Conservation (phyloP, 2,329 filamentous ascomycete genomes). For the Pyrenophora graminea region DNA sequence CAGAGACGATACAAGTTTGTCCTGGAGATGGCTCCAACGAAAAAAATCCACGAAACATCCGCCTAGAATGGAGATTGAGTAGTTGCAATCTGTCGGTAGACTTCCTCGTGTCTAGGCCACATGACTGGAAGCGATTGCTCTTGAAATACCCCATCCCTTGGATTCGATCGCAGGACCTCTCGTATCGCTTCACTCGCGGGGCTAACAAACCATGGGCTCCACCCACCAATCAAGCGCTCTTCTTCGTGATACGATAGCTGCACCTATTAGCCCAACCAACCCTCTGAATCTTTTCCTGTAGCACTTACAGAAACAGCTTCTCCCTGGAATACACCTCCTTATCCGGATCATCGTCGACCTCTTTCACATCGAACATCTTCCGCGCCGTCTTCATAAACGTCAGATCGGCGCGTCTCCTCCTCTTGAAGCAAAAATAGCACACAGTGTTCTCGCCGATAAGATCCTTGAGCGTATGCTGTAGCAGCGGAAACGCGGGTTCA, state of each 20-base stretch:
- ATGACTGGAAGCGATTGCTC: too few species aligned
- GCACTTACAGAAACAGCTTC: constrained; percentile 56
- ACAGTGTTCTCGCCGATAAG: constrained; percentile 68
- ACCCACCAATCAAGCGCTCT: constrained; percentile 9
- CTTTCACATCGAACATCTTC: constrained; percentile 55
- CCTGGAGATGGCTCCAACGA: too few species aligned
- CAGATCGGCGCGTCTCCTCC: constrained; percentile 72
- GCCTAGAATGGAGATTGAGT: too few species aligned
- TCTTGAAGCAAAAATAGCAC: constrained; percentile 94
- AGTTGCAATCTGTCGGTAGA: too few species aligned
- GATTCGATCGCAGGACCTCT: too few species aligned
- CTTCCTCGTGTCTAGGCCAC: too few species aligned
- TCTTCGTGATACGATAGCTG: constrained; percentile 31
- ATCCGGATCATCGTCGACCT: constrained; percentile 56
- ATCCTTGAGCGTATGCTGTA: constrained; percentile 76
- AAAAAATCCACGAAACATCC: too few species aligned
- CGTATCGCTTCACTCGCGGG: neutral
- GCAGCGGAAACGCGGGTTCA: constrained; percentile 88
- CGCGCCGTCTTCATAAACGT: constrained; percentile 57
- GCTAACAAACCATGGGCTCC: neutral
- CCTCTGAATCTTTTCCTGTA: too few species aligned
- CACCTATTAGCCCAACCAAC: neutral
- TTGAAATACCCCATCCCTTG: too few species aligned
- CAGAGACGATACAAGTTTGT: too few species aligned
- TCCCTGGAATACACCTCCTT: constrained; percentile 51